Conservation (phyloP, 73 alveolate species). For the Tetrahymena borealis region DNA sequence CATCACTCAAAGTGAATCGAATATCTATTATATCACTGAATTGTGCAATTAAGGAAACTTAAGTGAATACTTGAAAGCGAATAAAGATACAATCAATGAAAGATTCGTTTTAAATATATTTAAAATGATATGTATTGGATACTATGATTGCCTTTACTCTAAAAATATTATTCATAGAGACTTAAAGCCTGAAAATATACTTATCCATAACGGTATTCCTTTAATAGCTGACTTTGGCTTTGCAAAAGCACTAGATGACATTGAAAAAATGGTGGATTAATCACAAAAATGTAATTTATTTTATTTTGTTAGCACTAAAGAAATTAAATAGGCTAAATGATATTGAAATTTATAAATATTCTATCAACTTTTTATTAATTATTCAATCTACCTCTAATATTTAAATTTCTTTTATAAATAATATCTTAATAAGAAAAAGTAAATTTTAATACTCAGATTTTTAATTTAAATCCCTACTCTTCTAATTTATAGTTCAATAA, state of each 20-base stretch:
- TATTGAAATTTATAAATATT: too few relatives aligned
- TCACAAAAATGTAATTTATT: not conserved
- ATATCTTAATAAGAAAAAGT: not conserved
- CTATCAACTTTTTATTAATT: too few relatives aligned
- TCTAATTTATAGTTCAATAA: not conserved
- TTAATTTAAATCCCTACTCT: not conserved
- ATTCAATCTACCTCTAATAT: not conserved
- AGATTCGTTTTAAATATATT: not conserved
- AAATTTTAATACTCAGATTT: not conserved
- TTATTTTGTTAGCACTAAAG: not conserved
- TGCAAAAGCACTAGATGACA: not conserved
- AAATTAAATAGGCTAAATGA: not conserved
- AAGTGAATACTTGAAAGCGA: not conserved
- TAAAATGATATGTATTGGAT: not conserved
- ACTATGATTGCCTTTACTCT: not conserved
- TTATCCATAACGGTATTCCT: not conserved
- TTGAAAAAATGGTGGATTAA: not conserved
- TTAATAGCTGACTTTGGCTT: not conserved
- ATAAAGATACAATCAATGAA: not conserved
- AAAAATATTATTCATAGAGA: not conserved
- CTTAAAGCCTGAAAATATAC: not conserved
- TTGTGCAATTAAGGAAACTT: not conserved
- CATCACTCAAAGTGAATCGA: not conserved
- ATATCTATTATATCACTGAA: not conserved
- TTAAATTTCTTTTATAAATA: not conserved